Conservation (phyloP, 2,329 filamentous ascomycete species). For the Epicoccum nigrum region DNA sequence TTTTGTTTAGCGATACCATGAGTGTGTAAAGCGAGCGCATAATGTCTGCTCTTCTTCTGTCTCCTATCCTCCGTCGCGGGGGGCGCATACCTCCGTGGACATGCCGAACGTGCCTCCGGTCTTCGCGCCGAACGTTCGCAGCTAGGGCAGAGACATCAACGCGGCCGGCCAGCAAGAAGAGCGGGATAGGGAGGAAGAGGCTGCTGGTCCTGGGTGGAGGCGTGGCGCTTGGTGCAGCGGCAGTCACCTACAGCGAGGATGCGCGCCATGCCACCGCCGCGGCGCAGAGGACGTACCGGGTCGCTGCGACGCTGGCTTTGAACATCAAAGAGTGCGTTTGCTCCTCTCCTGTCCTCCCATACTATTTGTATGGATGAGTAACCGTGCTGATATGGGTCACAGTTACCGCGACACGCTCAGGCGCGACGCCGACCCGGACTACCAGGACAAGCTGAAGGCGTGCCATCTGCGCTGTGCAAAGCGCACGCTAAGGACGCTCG, state of each 20-base stretch:
- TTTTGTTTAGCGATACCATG: background rate
- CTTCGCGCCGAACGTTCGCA: slow-evolving; percentile 29
- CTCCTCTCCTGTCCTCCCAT: no score
- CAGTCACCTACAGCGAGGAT: slow-evolving; percentile 65
- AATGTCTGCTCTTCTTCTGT: slow-evolving; percentile 39
- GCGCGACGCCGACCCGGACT: slow-evolving; percentile 67
- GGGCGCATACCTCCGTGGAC: slow-evolving; percentile 44
- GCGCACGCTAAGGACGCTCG: slow-evolving; percentile 82
- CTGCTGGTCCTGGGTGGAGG: slow-evolving; percentile 37
- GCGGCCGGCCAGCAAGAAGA: slow-evolving; percentile 2
- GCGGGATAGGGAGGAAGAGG: slow-evolving; percentile 35
- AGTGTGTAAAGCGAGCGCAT: slow-evolving; percentile 13
- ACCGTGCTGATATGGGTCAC: no score
- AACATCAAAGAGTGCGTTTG: slow-evolving; percentile 96
- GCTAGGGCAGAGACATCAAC: slow-evolving; percentile 13
- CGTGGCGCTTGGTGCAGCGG: slow-evolving; percentile 48
- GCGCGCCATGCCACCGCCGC: slow-evolving; percentile 78
- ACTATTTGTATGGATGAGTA: no score
- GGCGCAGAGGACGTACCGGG: slow-evolving; percentile 77
- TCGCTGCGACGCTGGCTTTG: slow-evolving; percentile 74
- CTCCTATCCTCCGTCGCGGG: slow-evolving; percentile 31
- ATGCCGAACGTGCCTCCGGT: slow-evolving; percentile 43
- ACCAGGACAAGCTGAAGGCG: slow-evolving; percentile 71
- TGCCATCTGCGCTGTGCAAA: slow-evolving; percentile 94
- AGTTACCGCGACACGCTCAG: slow-evolving; percentile 91